phyloP scores from a whole-genome alignment of 129 eudicot genomes.

The Chrysanthemum makinoi region DNA sequence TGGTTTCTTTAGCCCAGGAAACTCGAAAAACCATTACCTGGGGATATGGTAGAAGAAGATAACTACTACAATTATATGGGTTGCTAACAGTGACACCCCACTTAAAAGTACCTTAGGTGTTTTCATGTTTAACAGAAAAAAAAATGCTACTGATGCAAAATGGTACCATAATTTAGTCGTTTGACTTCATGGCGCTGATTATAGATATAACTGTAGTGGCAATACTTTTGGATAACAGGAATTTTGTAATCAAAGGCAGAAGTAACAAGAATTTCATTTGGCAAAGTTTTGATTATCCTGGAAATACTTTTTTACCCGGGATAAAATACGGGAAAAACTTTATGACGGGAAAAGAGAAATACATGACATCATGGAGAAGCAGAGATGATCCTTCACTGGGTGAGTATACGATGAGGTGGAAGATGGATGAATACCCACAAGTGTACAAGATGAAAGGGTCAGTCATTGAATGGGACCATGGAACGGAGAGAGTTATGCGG shows the following conservation, averaged over 20 bases:
- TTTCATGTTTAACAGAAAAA: conserved; percentile 1
- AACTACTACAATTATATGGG: neutral
- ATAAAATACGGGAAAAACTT: conserved; percentile 15
- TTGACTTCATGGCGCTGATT: no score
- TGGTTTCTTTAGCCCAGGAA: neutral
- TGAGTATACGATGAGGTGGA: neutral
- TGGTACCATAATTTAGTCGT: conserved; percentile 1
- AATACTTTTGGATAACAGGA: conserved; percentile 1
- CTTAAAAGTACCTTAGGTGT: neutral
- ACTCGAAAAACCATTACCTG: neutral
- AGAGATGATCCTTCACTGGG: conserved; percentile 7
- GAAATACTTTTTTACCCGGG: neutral
- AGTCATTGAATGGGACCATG: neutral
- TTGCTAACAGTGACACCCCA: neutral
- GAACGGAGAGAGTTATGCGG: neutral
- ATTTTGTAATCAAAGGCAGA: neutral
- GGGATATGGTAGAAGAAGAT: neutral
- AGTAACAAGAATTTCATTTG: neutral
- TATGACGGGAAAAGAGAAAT: conserved; percentile 9
- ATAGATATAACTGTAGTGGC: no score
- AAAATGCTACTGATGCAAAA: no score
- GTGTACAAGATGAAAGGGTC: neutral
- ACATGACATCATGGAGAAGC: conserved; percentile 14
- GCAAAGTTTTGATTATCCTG: conserved; percentile 6
- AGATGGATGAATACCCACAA: neutral